These are phyloP conservation scores for Candolleomyces efflorescens DNA, from an alignment of 768 basidiomycete genomes.

Conservation along the genomic window DNA sequence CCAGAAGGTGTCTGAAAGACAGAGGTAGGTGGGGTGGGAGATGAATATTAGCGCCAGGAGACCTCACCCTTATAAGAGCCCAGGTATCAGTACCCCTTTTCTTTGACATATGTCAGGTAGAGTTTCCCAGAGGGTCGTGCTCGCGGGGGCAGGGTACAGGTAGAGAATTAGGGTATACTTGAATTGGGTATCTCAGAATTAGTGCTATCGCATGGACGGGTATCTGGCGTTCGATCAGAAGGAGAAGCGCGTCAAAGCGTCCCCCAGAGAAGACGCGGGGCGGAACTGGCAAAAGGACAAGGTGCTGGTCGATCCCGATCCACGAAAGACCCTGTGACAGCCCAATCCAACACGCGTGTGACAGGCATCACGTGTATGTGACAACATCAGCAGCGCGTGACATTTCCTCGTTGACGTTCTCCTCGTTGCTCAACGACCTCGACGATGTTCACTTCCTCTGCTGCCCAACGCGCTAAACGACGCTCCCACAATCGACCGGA, in stretches of 20 bases:
- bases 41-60: not conserved
- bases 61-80: not conserved
- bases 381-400: not conserved
- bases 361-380: not conserved
- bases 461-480: slow-evolving; percentile 69
- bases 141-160: not conserved
- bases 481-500: slow-evolving; percentile 76
- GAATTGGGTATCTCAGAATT: not conserved
- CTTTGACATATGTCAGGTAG: slow-evolving; percentile 1
- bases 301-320: not conserved
- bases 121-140: not conserved
- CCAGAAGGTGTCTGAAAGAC: not conserved
- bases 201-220: too few relatives aligned
- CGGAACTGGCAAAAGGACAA: not conserved
- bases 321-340: not conserved
- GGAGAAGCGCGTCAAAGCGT: not conserved
- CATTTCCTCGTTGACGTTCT: not conserved
- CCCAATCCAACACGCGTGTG: not conserved
- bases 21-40: not conserved
- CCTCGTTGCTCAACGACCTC: slow-evolving; percentile 7
- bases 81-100: not conserved
- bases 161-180: not conserved
- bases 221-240: not conserved
- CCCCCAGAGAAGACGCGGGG: not conserved
- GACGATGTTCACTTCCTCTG: slow-evolving; percentile 60